phyloP scores from a whole-genome alignment of 2,329 filamentous ascomycete species.

The Triangularia setosa region DNA sequence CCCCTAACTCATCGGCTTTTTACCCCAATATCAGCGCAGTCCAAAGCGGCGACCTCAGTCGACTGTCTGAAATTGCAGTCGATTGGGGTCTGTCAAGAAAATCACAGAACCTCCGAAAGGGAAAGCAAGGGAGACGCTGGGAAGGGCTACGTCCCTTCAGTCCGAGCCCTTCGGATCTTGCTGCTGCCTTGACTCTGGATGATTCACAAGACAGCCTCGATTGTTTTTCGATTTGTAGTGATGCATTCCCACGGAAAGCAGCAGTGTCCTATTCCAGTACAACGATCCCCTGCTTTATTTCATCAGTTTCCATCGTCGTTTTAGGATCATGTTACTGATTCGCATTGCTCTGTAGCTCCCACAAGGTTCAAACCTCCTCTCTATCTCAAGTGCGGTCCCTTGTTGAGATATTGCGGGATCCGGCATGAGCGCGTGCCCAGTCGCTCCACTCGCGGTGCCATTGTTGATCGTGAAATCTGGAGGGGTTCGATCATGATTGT shows the following conservation, averaged over 20 bases:
- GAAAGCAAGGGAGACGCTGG: constrained; percentile 18
- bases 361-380: constrained; percentile 79
- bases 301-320: neutral
- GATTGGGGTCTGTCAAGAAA: constrained; percentile 9
- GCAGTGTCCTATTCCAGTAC: constrained; percentile 20
- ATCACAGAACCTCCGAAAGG: constrained; percentile 16
- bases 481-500: constrained; percentile 94
- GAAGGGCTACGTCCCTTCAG: constrained; percentile 22
- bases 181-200: constrained; percentile 7
- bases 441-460: constrained; percentile 34
- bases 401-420: constrained; percentile 86
- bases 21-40: constrained; percentile 19
- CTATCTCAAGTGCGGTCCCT: constrained; percentile 83
- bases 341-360: constrained; percentile 37
- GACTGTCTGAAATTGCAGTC: constrained; percentile 10
- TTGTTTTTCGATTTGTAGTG: constrained; percentile 20
- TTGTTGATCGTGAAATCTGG: constrained; percentile 73
- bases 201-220: constrained; percentile 20
- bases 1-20: constrained; percentile 12
- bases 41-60: constrained; percentile 16
- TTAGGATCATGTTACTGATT: constrained; percentile 14
- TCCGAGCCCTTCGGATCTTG: constrained; percentile 13
- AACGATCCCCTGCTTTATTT: constrained; percentile 12
- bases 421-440: constrained; percentile 54
- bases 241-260: constrained; percentile 14